These are phyloP conservation scores for Aegilops bicornis DNA, from an alignment of 176 grass and related monocot species.

Conservation along the genomic window DNA sequence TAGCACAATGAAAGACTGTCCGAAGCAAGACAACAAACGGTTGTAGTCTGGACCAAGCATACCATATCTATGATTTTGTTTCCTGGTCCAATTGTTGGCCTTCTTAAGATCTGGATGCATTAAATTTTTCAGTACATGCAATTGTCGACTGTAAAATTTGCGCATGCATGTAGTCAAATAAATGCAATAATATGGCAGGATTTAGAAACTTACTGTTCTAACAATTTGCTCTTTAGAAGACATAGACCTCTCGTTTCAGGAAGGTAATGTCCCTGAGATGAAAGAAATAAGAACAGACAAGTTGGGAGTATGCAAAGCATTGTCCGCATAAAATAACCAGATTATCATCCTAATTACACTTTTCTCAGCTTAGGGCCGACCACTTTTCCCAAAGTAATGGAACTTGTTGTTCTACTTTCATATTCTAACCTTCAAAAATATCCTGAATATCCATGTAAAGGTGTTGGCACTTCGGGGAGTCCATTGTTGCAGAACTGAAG, in stretches of 20 bases:
- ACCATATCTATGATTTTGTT: too few relatives aligned
- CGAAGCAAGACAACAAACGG: too few relatives aligned
- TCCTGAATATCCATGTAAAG: constrained; percentile 94
- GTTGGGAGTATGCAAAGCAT: not conserved
- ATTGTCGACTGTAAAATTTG: too few relatives aligned
- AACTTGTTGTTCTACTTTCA: constrained; percentile 95
- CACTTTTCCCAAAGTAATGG: constrained; percentile 86
- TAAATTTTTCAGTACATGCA: too few relatives aligned
- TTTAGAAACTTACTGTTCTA: too few relatives aligned
- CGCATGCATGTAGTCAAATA: too few relatives aligned
- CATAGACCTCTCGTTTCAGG: constrained; percentile 95
- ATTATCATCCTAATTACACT: constrained; percentile 42
- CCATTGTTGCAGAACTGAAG: too few relatives aligned
- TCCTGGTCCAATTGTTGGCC: not conserved
- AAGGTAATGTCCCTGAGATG: constrained; percentile 70
- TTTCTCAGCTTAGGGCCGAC: constrained; percentile 83
- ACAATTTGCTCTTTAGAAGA: constrained; percentile 72
- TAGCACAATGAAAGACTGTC: too few relatives aligned
- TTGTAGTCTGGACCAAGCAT: too few relatives aligned
- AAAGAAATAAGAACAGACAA: constrained; percentile 5
- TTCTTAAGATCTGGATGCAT: too few relatives aligned
- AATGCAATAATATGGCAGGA: too few relatives aligned
- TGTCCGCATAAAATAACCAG: constrained; percentile 30
- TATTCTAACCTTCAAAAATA: constrained; percentile 88
- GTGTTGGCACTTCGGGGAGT: too few relatives aligned